phyloP scores from a whole-genome alignment of 768 basidiomycete genomes.

The Rhizopogon sp. region DNA sequence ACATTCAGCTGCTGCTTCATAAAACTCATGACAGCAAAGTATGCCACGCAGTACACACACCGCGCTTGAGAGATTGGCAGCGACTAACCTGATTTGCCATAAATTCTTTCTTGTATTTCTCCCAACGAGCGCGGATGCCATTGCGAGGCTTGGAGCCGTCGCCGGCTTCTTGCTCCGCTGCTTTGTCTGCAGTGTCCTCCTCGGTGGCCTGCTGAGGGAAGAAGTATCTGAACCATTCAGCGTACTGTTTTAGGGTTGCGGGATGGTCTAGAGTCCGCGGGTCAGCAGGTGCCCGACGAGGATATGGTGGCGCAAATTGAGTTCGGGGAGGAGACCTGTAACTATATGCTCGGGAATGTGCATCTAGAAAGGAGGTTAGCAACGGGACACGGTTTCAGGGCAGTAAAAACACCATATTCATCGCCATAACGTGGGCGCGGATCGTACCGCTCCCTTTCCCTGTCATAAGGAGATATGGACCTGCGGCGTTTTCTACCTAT shows the following conservation, averaged over 20 bases:
- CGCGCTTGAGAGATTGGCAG: constrained; percentile 5
- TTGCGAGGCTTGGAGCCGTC: constrained; percentile 81
- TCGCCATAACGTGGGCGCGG: constrained; percentile 79
- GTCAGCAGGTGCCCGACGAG: constrained; percentile 65
- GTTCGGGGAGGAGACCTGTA: constrained; percentile 63
- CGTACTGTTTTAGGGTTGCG: constrained; percentile 76
- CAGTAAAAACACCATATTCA: constrained; percentile 61
- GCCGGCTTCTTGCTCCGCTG: constrained; percentile 77
- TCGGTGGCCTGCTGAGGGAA: constrained; percentile 74
- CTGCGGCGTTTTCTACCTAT: constrained; percentile 74
- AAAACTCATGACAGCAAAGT: constrained; percentile 8
- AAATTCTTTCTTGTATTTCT: constrained; percentile 93
- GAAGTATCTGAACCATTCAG: constrained; percentile 81
- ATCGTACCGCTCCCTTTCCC: constrained; percentile 80
- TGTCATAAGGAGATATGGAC: constrained; percentile 70
- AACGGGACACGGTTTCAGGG: background rate
- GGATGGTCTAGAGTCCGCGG: constrained; percentile 82
- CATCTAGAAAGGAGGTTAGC: constrained; percentile 37
- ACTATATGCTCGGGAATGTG: constrained; percentile 59
- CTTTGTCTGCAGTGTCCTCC: constrained; percentile 81
- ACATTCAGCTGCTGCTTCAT: constrained; percentile 17
- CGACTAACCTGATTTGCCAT: constrained; percentile 77
- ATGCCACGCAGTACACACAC: constrained; percentile 15
- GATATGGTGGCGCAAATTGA: constrained; percentile 39
- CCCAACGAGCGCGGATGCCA: constrained; percentile 81